These are phyloP conservation scores for Verticillium isaacii DNA, from an alignment of 2,329 filamentous ascomycete species.

Conservation along the genomic window DNA sequence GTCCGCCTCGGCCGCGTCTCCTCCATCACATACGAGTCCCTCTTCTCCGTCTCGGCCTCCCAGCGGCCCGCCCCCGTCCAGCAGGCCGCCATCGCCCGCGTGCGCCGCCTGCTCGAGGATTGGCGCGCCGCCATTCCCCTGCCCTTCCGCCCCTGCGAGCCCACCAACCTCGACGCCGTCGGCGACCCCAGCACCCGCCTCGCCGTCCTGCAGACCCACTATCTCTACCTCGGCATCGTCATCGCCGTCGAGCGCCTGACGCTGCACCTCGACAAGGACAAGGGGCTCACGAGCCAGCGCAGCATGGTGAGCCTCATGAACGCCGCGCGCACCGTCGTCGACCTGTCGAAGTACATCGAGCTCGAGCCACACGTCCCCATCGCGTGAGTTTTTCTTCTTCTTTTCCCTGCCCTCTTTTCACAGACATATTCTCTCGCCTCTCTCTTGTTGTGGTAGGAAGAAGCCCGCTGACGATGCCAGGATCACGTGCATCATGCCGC, in stretches of 20 bases:
- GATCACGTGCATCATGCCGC: slow-evolving; percentile 11
- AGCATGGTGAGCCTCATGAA: slow-evolving; percentile 22
- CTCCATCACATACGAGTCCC: slow-evolving; percentile 16
- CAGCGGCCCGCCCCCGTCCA: slow-evolving; percentile 14
- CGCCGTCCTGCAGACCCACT: slow-evolving; percentile 21
- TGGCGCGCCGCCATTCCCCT: slow-evolving; percentile 24
- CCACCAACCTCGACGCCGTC: slow-evolving; percentile 13
- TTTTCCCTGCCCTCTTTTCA: neutral
- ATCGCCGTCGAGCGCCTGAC: slow-evolving; percentile 24
- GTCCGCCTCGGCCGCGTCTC: slow-evolving; percentile 23
- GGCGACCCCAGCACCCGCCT: slow-evolving; percentile 10
- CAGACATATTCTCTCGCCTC: too few relatives aligned
- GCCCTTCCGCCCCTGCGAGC: slow-evolving; percentile 22
- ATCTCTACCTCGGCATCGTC: slow-evolving; percentile 22
- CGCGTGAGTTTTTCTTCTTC: slow-evolving; percentile 22
- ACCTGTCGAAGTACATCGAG: slow-evolving; percentile 27
- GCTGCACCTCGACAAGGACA: slow-evolving; percentile 18
- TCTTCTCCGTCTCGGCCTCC: slow-evolving; percentile 28
- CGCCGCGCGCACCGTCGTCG: slow-evolving; percentile 23
- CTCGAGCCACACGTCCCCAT: slow-evolving; percentile 24
- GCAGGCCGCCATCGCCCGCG: slow-evolving; percentile 16
- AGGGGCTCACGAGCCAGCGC: slow-evolving; percentile 7
- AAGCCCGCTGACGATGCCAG: slow-evolving; percentile 3
- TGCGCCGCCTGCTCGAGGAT: slow-evolving; percentile 20
- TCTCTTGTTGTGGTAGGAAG: too few relatives aligned